Evolutionary conservation across 225 moss, liverwort and hornwort species (phyloP).

Genomic region (Neckera pumila): DNA sequence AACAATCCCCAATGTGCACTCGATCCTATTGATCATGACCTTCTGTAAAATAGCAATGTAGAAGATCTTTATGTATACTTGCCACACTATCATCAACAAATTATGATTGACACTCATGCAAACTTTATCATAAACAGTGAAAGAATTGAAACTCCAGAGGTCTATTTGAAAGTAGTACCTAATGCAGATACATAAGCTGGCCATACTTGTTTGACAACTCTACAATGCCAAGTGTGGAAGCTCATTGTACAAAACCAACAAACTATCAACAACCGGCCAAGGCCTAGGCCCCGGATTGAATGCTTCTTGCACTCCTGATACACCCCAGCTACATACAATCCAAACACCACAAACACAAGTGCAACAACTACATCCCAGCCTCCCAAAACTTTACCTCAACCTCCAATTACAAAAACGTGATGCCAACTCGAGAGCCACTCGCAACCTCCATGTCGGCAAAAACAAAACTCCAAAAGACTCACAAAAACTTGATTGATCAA

Average conservation of each 20-base stretch:
- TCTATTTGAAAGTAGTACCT: not conserved
- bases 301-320: conserved; percentile 4
- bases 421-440: not conserved
- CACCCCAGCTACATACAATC: not conserved
- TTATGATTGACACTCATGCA: not conserved
- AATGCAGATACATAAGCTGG: conserved; percentile 26
- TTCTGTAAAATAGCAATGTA: not conserved
- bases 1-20: not conserved
- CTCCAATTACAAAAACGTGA: not conserved
- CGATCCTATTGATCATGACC: not conserved
- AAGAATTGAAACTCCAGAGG: not conserved
- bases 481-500: not conserved
- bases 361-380: not conserved
- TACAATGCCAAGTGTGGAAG: conserved; percentile 4
- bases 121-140: not conserved
- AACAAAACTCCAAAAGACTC: not conserved
- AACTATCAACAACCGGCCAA: conserved; percentile 15
- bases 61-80: not conserved
- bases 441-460: not conserved
- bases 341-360: not conserved
- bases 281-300: conserved; percentile 18
- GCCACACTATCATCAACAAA: not conserved
- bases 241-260: not conserved
- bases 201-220: conserved; percentile 16
- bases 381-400: not conserved